Percentiles rank a stretch among this genome's conserved stretches.
Evolutionary conservation across 2,329 filamentous ascomycete genomes (phyloP).

Genomic region (Beauveria australis): DNA sequence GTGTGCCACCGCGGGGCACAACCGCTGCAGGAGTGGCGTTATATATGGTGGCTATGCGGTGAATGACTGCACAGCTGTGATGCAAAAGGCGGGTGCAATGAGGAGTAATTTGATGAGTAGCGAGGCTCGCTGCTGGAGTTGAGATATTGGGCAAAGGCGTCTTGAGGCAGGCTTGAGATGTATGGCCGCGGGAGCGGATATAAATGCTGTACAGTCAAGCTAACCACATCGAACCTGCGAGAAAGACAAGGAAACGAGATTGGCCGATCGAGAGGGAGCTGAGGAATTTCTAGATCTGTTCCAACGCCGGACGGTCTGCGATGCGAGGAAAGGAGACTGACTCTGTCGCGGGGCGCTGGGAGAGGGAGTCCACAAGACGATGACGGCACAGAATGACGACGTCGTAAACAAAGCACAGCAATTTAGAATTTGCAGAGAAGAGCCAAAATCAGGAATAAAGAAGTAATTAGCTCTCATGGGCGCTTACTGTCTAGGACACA

Average conservation of each 20-base stretch:
- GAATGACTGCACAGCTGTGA: background rate
- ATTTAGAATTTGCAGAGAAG: background rate
- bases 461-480: background rate
- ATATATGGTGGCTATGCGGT: constrained; percentile 6
- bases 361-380: background rate
- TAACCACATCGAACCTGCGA: background rate
- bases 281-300: background rate
- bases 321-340: background rate
- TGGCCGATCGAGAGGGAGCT: background rate
- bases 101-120: background rate
- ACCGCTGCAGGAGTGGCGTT: constrained; percentile 1
- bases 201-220: background rate
- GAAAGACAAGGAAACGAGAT: background rate
- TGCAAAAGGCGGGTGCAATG: background rate
- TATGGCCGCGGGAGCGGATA: background rate
- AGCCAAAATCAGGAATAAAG: background rate
- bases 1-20: constrained; percentile 2
- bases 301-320: background rate
- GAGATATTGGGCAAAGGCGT: background rate
- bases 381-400: no score
- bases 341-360: background rate
- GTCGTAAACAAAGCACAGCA: background rate
- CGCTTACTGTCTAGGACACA: constrained; percentile 1
- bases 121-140: background rate
- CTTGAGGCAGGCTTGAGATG: background rate